Percentiles rank a stretch among this genome's conserved stretches.
These are phyloP conservation scores for Fusarium stilboides DNA, from an alignment of 2,329 filamentous ascomycete genomes.

Conservation along the genomic window DNA sequence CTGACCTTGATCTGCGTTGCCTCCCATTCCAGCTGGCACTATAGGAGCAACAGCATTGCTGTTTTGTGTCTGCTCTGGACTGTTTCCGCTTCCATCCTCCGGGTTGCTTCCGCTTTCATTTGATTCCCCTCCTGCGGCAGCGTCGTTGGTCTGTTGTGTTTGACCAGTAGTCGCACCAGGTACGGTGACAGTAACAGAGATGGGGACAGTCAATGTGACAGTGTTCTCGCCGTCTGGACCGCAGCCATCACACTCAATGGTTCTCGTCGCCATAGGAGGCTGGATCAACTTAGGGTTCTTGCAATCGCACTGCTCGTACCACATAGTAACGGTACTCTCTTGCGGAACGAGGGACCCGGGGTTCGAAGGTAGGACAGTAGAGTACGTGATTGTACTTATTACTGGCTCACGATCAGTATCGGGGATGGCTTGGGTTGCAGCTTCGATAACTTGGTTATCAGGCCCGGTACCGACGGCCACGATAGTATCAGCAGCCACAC, in stretches of 20 bases:
- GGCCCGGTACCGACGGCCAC: background rate
- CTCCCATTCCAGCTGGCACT: slow-evolving; percentile 15
- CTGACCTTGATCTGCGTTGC: background rate
- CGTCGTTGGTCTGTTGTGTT: slow-evolving; percentile 5
- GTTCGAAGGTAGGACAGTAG: slow-evolving; percentile 52
- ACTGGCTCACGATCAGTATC: slow-evolving; percentile 12
- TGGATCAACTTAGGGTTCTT: slow-evolving; percentile 32
- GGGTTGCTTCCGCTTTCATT: background rate
- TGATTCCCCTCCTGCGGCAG: slow-evolving; percentile 4
- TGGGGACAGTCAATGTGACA: slow-evolving; percentile 47
- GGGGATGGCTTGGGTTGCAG: slow-evolving; percentile 1
- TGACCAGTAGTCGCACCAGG: slow-evolving; percentile 4
- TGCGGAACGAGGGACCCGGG: slow-evolving; percentile 52
- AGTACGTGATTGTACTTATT: slow-evolving; percentile 47
- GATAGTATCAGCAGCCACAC: background rate
- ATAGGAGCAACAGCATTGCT: slow-evolving; percentile 1
- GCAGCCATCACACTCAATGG: slow-evolving; percentile 44
- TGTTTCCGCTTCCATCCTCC: background rate
- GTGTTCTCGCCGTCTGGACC: slow-evolving; percentile 41
- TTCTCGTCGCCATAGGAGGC: slow-evolving; percentile 45
- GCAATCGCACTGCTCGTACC: slow-evolving; percentile 44
- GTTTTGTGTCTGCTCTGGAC: slow-evolving; percentile 1
- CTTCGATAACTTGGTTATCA: background rate
- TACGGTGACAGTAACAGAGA: slow-evolving; percentile 20
- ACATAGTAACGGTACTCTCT: slow-evolving; percentile 54